A percentile compares a stretch with the other conserved stretches of the same genome.
Conservation (phyloP, 352 stramenopile species). For the Phytophthora sansomeana region DNA sequence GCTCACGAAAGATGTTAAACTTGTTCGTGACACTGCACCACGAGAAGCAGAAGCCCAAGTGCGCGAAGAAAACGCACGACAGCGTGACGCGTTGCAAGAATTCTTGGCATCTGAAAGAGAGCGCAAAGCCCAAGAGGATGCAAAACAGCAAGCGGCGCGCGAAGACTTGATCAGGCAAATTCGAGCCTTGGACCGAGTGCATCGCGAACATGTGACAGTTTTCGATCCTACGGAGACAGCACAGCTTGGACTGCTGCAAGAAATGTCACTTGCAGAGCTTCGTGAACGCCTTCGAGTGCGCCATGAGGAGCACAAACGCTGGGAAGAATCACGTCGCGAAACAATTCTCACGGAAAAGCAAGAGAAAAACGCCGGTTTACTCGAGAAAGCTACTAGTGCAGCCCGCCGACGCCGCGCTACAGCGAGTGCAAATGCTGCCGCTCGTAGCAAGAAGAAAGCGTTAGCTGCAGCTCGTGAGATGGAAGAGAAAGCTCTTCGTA, state of each 20-base stretch:
- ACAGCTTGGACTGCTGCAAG: constrained; percentile 89
- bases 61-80: constrained; percentile 62
- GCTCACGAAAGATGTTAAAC: constrained; percentile 73
- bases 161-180: constrained; percentile 91
- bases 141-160: constrained; percentile 71
- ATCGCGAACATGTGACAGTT: constrained; percentile 79
- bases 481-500: constrained; percentile 63
- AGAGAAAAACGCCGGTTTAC: constrained; percentile 78
- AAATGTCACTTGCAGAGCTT: constrained; percentile 93
- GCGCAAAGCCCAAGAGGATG: constrained; percentile 66
- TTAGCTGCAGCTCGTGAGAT: constrained; percentile 57
- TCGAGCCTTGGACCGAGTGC: constrained; percentile 80
- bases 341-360: constrained; percentile 78
- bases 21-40: constrained; percentile 80
- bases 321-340: constrained; percentile 73
- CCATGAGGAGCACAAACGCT: constrained; percentile 70
- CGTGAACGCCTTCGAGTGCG: constrained; percentile 85
- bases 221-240: constrained; percentile 93
- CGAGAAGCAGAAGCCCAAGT: constrained; percentile 76
- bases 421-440: constrained; percentile 64
- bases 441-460: constrained; percentile 65
- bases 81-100: constrained; percentile 71
- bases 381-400: constrained; percentile 84
- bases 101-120: constrained; percentile 70
- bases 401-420: constrained; percentile 70